phyloP scores from a whole-genome alignment of 148 eudicot species.

The Chenopodium album region DNA sequence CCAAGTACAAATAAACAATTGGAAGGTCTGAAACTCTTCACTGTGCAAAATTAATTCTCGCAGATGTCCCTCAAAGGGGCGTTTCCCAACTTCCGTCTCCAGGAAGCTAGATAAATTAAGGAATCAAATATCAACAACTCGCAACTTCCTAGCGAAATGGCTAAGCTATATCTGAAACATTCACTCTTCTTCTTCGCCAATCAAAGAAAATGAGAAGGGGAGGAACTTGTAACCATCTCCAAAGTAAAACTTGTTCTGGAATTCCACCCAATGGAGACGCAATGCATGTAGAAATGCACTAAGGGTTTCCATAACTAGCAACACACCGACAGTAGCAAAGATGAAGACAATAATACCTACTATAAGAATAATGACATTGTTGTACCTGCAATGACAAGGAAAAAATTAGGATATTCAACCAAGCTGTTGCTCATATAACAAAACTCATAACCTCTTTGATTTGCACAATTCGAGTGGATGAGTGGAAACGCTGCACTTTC shows the following conservation, averaged over 20 bases:
- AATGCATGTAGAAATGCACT: conserved; percentile 94
- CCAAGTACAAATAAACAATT: conserved; percentile 29
- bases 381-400: conserved; percentile 46
- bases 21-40: conserved; percentile 31
- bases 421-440: neutral
- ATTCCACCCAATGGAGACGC: conserved; percentile 96
- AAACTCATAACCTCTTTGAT: neutral
- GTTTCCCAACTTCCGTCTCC: conserved; percentile 21
- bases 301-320: conserved; percentile 91
- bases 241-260: conserved; percentile 83
- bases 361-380: conserved; percentile 59
- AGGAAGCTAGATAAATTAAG: conserved; percentile 17
- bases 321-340: conserved; percentile 83
- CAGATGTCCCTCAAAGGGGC: conserved; percentile 18
- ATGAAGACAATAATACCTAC: conserved; percentile 70
- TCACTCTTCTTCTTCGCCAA: conserved; percentile 59
- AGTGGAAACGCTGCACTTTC: neutral
- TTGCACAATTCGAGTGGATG: neutral
- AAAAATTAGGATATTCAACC: neutral
- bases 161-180: neutral
- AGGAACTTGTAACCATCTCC: conserved; percentile 88
- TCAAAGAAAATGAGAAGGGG: conserved; percentile 66
- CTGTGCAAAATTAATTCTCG: conserved; percentile 33
- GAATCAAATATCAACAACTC: conserved; percentile 28
- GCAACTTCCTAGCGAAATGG: conserved; percentile 9